Evolutionary conservation across 2,329 filamentous ascomycete species (phyloP), one percentile per base, ranked within the genome.

Genomic region (Stagonosporopsis rhizophila): DNA sequence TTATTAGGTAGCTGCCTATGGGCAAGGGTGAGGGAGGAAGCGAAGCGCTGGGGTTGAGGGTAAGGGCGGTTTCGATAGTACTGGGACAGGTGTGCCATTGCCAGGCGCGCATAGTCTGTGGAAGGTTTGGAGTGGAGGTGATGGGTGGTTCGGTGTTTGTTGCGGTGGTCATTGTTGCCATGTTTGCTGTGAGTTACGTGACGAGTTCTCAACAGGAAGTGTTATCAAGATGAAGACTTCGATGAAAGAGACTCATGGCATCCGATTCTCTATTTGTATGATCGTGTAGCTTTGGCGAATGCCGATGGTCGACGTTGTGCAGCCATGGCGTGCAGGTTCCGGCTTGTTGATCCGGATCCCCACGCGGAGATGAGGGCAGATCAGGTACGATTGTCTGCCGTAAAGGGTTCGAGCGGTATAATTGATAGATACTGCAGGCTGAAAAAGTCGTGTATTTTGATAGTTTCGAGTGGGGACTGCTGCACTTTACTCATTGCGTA

Each of bases 101-200:
- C 66, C 66, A 69, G 52, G 66, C 65, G 32, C 55, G 60, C 65
- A 69, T 69, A n/a, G 57, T 65, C 22, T 39, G 6, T 17, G 63
- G 62, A 6, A 64, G 52, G 7, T 53, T 19, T 9, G 38, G 49
- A 6, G 28, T 35, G 8, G 41, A 35, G 11, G 19, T 44, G 14
- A 32, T 56, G 30, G 46, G 25, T 3, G 11, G n/a, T 2, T 41
- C 5, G 6, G 52, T 41, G 14, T 28, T 60, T 30, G 40, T 17
- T 12, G 52, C 46, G 28, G 28, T 6, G 3, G 12, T 37, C 11
- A 12, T 32, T 14, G 37, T 51, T 11, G 37, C 37, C 46, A 49
- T 55, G 34, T 17, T 28, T 12, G 14, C 9, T 44, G 22, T 53
- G 17, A 4, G 27, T 28, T 12, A 4, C 8, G 27, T 3, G 3